Evolutionary conservation across 1,139 yeast species (phyloP).

Genomic region (Sugiyamaella sp.): DNA sequence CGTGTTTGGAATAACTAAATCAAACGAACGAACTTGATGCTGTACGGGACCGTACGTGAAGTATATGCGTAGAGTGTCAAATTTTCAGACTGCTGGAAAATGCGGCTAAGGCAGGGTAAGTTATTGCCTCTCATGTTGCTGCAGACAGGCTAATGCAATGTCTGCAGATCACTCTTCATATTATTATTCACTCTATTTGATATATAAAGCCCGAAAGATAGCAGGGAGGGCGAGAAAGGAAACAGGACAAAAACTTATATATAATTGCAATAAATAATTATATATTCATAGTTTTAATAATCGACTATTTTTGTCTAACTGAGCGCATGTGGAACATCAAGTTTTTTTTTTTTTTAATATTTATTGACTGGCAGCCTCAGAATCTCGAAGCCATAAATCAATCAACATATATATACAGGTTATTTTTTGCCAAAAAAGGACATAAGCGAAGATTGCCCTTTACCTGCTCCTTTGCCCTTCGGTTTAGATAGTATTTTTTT

Average conservation of each 20-base stretch:
- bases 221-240: no score
- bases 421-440: conserved; percentile 31
- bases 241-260: no score
- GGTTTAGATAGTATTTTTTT: conserved; percentile 17
- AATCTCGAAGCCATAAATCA: not conserved
- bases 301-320: no score
- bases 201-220: no score
- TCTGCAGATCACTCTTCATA: no score
- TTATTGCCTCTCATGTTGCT: not conserved
- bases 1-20: not conserved
- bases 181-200: no score
- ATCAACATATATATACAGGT: not conserved
- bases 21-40: not conserved
- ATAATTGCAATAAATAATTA: no score
- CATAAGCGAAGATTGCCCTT: conserved; percentile 28
- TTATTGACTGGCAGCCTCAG: no score
- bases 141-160: no score
- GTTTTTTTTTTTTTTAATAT: no score
- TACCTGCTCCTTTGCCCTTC: conserved; percentile 19
- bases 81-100: conserved; percentile 2
- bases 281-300: no score
- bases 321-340: no score
- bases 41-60: not conserved
- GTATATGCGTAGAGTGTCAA: not conserved
- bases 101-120: conserved; percentile 11